Conservation (phyloP, 2,329 filamentous ascomycete genomes). For the Penicillium hesseltinei region DNA sequence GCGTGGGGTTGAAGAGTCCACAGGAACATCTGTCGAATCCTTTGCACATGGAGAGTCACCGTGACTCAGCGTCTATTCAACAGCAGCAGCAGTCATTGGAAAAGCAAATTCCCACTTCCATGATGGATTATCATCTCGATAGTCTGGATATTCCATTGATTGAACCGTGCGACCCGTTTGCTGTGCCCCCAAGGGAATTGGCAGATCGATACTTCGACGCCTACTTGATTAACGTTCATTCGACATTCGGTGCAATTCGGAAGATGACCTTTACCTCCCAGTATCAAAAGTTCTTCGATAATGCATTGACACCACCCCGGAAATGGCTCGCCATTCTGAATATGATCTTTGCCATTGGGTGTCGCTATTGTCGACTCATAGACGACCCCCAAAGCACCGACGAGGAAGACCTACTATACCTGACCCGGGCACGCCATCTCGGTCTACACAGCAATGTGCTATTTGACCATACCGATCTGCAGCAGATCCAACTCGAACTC, state of each 20-base stretch:
- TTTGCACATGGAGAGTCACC: neutral
- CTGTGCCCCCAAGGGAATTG: conserved; percentile 35
- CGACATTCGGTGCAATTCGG: conserved; percentile 43
- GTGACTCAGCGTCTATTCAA: neutral
- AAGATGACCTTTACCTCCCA: conserved; percentile 38
- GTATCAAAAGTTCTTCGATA: conserved; percentile 35
- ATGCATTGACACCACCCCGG: conserved; percentile 28
- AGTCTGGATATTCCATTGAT: conserved; percentile 37
- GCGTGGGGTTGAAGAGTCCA: conserved; percentile 23
- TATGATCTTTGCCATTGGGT: conserved; percentile 47
- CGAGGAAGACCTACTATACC: conserved; percentile 40
- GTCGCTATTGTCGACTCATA: conserved; percentile 39
- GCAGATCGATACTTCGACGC: conserved; percentile 41
- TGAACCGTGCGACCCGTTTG: conserved; percentile 36
- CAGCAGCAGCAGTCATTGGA: neutral
- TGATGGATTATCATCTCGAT: conserved; percentile 42
- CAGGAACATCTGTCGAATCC: neutral
- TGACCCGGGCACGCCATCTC: conserved; percentile 42
- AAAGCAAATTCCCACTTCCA: conserved; percentile 22
- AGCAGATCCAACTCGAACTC: conserved; percentile 44
- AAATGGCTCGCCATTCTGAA: conserved; percentile 47
- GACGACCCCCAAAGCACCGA: conserved; percentile 25
- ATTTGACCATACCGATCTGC: conserved; percentile 43
- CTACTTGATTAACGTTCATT: conserved; percentile 42
- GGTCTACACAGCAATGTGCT: conserved; percentile 36